Base-by-base conservation (phyloP, 345 rosid species). In the Hibiscus syriacus region DNA sequence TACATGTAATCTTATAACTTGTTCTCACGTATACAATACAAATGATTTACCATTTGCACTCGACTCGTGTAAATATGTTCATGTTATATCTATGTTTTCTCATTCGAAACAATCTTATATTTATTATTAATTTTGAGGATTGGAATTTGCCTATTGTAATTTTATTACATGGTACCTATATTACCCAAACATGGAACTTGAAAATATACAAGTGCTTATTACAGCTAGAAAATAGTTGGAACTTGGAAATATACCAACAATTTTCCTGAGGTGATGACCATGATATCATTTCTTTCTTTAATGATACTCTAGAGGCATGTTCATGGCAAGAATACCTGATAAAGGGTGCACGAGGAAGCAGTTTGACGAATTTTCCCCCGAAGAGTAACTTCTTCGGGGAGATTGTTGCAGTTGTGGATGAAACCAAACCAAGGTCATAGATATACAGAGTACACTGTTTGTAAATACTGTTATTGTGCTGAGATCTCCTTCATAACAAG, bases 1-100 rank as follows among this genome's bases (percentile, higher is more conserved):
- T 52, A 27, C 72, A 70, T 72, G 59, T 65, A 68, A 62, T 43
- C 26, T 5, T 26, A 54, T 54, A 23, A 67, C 36, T 59, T 45
- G 26, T 26, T 29, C 38, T 25, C 8, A 53, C 29, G 16, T 22
- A 22, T 22, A 5, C 38, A 34, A 38, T 2, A 38, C 41, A 36
- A 36, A 13, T 10, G 12, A 2, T 9, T 38, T 38, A 38, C 41
- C n/a, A n/a, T n/a, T n/a, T n/a, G n/a, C n/a, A n/a, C n/a, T n/a
- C n/a, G n/a, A n/a, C n/a, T n/a, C n/a, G n/a, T n/a, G n/a, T n/a
- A n/a, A n/a, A n/a, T n/a, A n/a, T n/a, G n/a, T n/a, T n/a, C n/a
- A n/a, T n/a, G n/a, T n/a, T n/a, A n/a, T n/a, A n/a, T n/a, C n/a
- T n/a, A n/a, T n/a, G n/a, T n/a, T n/a, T n/a, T n/a, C n/a, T n/a